These are phyloP conservation scores for Kwoniella bestiolae DNA, from an alignment of 768 basidiomycete species.

Conservation along the genomic window DNA sequence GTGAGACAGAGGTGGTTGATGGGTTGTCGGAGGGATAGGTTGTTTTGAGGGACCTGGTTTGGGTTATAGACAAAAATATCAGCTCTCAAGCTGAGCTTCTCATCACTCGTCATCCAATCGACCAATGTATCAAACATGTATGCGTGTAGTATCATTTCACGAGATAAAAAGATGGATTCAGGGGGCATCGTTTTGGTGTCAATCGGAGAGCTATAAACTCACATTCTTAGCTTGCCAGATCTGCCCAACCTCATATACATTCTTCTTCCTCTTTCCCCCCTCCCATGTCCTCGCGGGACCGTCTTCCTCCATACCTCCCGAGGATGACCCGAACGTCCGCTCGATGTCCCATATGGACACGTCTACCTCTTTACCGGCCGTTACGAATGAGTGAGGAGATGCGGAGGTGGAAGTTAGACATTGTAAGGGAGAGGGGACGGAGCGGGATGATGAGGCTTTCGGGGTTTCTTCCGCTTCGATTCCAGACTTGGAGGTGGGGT, in stretches of 20 bases:
- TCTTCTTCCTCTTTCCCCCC: conserved; percentile 51
- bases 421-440: conserved; percentile 32
- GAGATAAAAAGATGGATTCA: background rate
- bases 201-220: too few species aligned
- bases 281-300: conserved; percentile 15
- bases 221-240: conserved; percentile 57
- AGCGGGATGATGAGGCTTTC: background rate
- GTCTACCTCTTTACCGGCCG: conserved; percentile 56
- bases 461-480: background rate
- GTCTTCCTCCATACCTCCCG: conserved; percentile 23
- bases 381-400: conserved; percentile 34
- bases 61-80: background rate
- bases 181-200: background rate
- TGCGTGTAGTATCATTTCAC: too few species aligned
- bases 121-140: too few species aligned
- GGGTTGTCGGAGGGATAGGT: conserved; percentile 47
- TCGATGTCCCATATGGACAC: conserved; percentile 53
- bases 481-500: conserved; percentile 6
- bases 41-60: conserved; percentile 49
- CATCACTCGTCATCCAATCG: too few species aligned
- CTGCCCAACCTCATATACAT: conserved; percentile 44
- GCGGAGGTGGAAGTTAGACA: conserved; percentile 33
- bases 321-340: conserved; percentile 40
- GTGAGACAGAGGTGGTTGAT: conserved; percentile 52
- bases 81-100: too few species aligned